Evolutionary conservation across 257 asterid genomes (phyloP), one percentile per base, ranked within the genome.

Genomic region (Lantana camara): DNA sequence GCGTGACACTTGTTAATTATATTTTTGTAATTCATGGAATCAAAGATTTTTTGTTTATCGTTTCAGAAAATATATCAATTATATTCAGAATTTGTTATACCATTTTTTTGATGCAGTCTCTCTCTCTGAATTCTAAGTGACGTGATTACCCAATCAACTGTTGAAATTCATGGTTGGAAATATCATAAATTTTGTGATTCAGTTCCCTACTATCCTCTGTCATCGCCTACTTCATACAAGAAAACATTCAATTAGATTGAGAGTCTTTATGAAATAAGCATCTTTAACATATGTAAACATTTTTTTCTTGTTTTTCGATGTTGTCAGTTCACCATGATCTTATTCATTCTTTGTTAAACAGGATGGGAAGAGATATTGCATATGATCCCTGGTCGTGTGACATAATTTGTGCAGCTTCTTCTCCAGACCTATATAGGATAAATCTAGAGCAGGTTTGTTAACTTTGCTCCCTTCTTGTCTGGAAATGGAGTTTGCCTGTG

Each of bases 361-460:
- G 99, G 87, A 93, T 90, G 99, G 99, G 99, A 60, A 84, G 97
- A 76, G 97, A 93, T 81, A 71, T 93, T 67, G 82, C 84, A 48
- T 93, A 90, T 73, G 97, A 93, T 79, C 46, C 78, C 75, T 90
- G 97, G 99, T 90, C 95, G n/a, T 90, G 99, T 80, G 97, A 93
- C 79, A 60, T 93, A 74, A 60, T 90, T 37, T 93, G 99, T 79
- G 99, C 99, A 49, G 97, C 99, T 63, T 93, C 99, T 16, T 93
- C 99, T 55, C 96, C 99, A 46, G 97, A 93, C 63, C 81, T 93
- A 29, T 93, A 93, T 68, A 87, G 99, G 83, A 93, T 93, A 69
- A 93, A 93, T 64, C 71, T 93, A 42, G 97, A 90, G 71, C 96
- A 87, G 98, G 98, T 92, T 68, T 72, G 76, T 64, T 55, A 53